These are phyloP conservation scores for Paxillus rubicundulus DNA, from an alignment of 768 basidiomycete genomes.

Conservation along the genomic window DNA sequence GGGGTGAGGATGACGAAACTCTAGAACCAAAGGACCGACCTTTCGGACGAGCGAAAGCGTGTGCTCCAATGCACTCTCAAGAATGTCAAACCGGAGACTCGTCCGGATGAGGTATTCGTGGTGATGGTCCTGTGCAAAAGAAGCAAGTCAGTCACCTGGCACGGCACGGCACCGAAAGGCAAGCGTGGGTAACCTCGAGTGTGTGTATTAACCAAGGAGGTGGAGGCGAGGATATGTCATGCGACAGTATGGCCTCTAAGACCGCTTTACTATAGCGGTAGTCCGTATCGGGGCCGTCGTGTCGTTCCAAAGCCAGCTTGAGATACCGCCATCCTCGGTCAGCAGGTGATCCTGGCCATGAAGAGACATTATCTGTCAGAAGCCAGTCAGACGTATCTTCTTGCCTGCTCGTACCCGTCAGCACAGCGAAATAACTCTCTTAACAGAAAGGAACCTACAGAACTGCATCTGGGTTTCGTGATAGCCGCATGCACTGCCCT, in stretches of 20 bases:
- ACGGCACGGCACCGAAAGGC: not conserved
- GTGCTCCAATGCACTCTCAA: slow-evolving; percentile 75
- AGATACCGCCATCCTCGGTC: slow-evolving; percentile 89
- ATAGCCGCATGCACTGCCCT: slow-evolving; percentile 72
- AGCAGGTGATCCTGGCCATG: slow-evolving; percentile 79
- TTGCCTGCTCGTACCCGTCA: slow-evolving; percentile 43
- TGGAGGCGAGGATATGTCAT: slow-evolving; percentile 56
- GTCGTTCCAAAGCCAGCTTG: slow-evolving; percentile 70
- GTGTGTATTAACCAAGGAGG: slow-evolving; percentile 83
- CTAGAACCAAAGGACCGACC: slow-evolving; percentile 41
- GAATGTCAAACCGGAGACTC: slow-evolving; percentile 73
- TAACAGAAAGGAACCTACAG: slow-evolving; percentile 43
- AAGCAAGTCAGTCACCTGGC: not conserved
- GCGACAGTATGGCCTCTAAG: slow-evolving; percentile 71
- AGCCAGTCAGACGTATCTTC: slow-evolving; percentile 81
- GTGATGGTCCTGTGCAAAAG: slow-evolving; percentile 50
- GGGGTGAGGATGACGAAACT: slow-evolving; percentile 5
- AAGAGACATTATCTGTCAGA: slow-evolving; percentile 71
- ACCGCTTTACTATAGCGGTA: slow-evolving; percentile 74
- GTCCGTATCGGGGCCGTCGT: slow-evolving; percentile 72
- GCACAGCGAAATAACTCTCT: not conserved
- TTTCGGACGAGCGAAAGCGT: slow-evolving; percentile 68
- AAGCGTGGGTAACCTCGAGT: slow-evolving; percentile 53
- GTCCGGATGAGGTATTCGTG: slow-evolving; percentile 82
- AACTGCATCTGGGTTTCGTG: slow-evolving; percentile 56